Evolutionary conservation across 1,284 basidiomycete genomes (phyloP), one percentile per base, ranked within the genome.

Genomic region (Schizophyllum amplum): DNA sequence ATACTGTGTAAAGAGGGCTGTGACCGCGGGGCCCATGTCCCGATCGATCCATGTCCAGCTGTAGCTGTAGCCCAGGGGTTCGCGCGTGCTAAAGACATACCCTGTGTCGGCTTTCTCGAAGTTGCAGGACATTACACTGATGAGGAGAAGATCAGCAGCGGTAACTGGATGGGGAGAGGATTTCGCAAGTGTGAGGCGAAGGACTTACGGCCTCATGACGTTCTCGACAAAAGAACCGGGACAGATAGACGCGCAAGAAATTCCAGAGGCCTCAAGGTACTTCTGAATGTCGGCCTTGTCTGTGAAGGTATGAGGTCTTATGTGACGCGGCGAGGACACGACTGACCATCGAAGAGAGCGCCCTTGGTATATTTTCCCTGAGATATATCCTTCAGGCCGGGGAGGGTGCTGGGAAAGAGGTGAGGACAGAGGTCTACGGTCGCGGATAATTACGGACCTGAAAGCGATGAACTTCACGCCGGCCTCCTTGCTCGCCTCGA

Each of bases 1-100:
- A 47, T 56, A 58, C 46, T 68, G 55, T 51, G 70, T 71, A 3
- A 71, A 49, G 0, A 71, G 64, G 6, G 68, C 67, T 1, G 70
- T 58, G 0, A 58, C 66, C 17, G 60, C 60, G 47, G 63, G 17
- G 0, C 56, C 59, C n/a, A 60, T 22, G 33, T 60, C 59, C 26
- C 49, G 54, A 42, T 15, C 21, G 22, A 60, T 48, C 59, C 59
- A 60, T 4, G 55, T 55, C 1, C 27, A n/a, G 20, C 20, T 1
- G 17, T 42, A 49, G 57, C 25, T 0, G 47, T 42, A 1, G 56
- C 46, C 0, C 7, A 22, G 13, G 15, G 55, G 5, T 50, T 55
- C 0, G 59, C 33, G 42, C 22, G 54, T 33, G 3, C 51, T 51
- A 47, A 60, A 25, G n/a, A 47, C 51, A 24, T 60, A 60, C 1